Conservation (phyloP, 768 basidiomycete species). For the Leccinum subtestaceum region DNA sequence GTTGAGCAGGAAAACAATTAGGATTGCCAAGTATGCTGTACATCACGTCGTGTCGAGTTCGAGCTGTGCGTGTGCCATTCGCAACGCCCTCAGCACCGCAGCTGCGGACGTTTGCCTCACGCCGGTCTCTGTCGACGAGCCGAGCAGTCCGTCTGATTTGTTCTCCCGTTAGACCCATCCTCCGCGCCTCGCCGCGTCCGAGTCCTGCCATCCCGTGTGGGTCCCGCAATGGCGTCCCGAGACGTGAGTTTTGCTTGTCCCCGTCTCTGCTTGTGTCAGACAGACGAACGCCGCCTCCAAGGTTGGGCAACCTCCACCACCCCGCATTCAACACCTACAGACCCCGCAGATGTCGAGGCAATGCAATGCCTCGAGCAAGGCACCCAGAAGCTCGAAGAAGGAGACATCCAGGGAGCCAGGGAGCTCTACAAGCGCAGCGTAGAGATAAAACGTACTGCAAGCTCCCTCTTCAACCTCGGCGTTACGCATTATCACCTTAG, state of each 20-base stretch:
- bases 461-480: conserved; percentile 83
- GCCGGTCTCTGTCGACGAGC: conserved; percentile 25
- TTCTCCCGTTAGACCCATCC: conserved; percentile 18
- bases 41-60: conserved; percentile 6
- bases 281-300: conserved; percentile 10
- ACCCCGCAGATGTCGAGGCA: conserved; percentile 81
- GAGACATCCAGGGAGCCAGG: conserved; percentile 79
- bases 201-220: conserved; percentile 6
- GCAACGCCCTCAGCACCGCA: conserved; percentile 25
- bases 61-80: conserved; percentile 14
- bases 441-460: conserved; percentile 76
- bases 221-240: conserved; percentile 12
- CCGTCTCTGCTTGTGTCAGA: conserved; percentile 1
- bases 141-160: conserved; percentile 16
- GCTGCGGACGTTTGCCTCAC: conserved; percentile 21
- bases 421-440: conserved; percentile 73
- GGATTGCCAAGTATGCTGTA: conserved; percentile 15
- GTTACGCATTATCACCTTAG: conserved; percentile 89
- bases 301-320: conserved; percentile 83
- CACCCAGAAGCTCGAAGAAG: conserved; percentile 81
- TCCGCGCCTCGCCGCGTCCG: conserved; percentile 8
- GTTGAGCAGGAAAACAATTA: conserved; percentile 31
- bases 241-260: conserved; percentile 28
- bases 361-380: conserved; percentile 78
- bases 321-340: conserved; percentile 74